Base-by-base conservation (phyloP, 2,329 filamentous ascomycete genomes). In the Fusarium albosuccineum region DNA sequence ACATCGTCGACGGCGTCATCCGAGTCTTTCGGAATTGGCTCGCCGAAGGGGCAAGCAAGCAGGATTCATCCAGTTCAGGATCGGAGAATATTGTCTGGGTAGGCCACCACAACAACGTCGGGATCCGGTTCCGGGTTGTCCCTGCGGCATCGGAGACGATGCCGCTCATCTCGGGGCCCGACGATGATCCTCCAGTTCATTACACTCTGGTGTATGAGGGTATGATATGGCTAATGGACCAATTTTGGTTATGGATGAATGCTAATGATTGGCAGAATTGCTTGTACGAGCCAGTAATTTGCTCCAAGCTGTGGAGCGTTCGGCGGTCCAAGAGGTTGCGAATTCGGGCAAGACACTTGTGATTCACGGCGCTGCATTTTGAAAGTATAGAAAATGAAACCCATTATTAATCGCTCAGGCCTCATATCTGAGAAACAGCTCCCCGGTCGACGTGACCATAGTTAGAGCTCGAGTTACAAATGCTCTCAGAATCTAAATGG, bases 21-120 rank as follows among this genome's bases (percentile, higher is more conserved):
- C 85, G 92, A 29, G 82, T 96, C 1, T 94, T 89, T 84, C 85
- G 91, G 53, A 81, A 89, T 14, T 96, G 92, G 92, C 80, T 96
- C 36, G 82, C 82, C 6, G 78, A 82, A 27, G 73, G 77, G 69
- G 76, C 80, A 3, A 57, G 46, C 14, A 53, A 49, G 29, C 57
- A 64, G 26, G 39, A 33, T 4, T 16, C 44, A 2, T 48, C 57
- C 8, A 49, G 37, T 3, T n/a, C 22, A 7, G 55, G 42, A 33
- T 57, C 66, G 7, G 59, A 65, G 9, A 63, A 58, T 7, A 84
- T 94, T 33, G 76, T 95, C 1, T 96, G 93, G 93, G 85, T 90
- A 5, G 91, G 90, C 70, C 77, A 82, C 4, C 76, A 80, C 2
- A 86, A 86, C 69, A 85, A 87, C 59, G 87, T 93, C 17, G 93